Evolutionary conservation across 2,329 filamentous ascomycete species (phyloP).

Genomic region (Penicillium nordicum): DNA sequence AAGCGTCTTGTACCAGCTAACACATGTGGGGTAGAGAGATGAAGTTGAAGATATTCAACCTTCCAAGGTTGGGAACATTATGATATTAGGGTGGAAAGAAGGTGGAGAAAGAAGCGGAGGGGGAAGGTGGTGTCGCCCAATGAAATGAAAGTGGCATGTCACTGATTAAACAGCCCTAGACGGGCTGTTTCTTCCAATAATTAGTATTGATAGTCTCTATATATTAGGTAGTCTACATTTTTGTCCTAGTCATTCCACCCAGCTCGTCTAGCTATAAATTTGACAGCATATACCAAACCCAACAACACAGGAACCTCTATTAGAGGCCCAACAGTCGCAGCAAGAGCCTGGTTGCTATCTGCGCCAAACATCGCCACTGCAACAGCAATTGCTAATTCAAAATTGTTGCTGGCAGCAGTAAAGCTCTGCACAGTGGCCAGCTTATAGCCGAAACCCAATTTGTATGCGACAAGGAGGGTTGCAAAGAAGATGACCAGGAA

Average conservation of each 20-base stretch:
- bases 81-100: no score
- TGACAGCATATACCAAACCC: slow-evolving; percentile 70
- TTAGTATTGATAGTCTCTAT: no score
- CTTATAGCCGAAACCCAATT: slow-evolving; percentile 71
- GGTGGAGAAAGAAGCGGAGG: no score
- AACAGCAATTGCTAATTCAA: slow-evolving; percentile 86
- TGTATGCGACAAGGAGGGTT: slow-evolving; percentile 61
- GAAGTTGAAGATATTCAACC: no score
- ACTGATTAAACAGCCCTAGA: no score
- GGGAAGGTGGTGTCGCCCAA: no score
- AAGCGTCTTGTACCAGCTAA: no score
- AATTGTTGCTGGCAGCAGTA: slow-evolving; percentile 88
- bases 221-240: background rate
- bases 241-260: slow-evolving; percentile 10
- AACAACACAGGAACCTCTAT: slow-evolving; percentile 83
- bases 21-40: no score
- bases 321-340: slow-evolving; percentile 77
- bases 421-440: slow-evolving; percentile 75
- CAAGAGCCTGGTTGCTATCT: slow-evolving; percentile 74
- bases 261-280: slow-evolving; percentile 26
- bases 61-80: no score
- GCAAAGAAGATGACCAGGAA: slow-evolving; percentile 71
- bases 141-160: no score
- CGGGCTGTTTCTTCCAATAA: no score
- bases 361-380: slow-evolving; percentile 77